Conservation (phyloP, 139 green algal species). For the Chloropicon primus region DNA sequence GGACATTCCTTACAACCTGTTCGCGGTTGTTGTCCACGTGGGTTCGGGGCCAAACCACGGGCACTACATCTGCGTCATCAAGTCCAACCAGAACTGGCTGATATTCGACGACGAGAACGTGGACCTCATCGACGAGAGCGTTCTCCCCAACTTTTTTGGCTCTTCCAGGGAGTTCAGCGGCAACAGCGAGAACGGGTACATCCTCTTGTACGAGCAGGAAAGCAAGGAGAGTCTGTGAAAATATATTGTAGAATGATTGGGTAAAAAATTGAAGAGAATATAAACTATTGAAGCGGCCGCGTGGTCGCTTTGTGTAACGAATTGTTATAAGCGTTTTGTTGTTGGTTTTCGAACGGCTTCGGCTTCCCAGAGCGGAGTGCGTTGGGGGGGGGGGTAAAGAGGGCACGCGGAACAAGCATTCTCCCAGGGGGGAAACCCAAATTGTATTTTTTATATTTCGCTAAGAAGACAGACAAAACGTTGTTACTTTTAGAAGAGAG, state of each 20-base stretch:
- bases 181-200: conserved; percentile 90
- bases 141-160: conserved; percentile 75
- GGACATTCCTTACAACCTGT: conserved; percentile 66
- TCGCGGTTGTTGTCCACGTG: conserved; percentile 91
- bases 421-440: neutral
- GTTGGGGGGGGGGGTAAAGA: too few relatives aligned
- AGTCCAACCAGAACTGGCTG: conserved; percentile 70
- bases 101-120: conserved; percentile 70
- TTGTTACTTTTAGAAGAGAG: conserved; percentile 69
- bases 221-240: too few relatives aligned
- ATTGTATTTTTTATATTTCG: too few relatives aligned
- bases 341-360: too few relatives aligned
- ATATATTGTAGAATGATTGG: too few relatives aligned
- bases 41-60: conserved; percentile 84
- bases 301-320: too few relatives aligned
- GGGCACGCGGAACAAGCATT: too few relatives aligned
- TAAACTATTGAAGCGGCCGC: too few relatives aligned
- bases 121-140: conserved; percentile 46
- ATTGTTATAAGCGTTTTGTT: too few relatives aligned
- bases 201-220: conserved; percentile 76
- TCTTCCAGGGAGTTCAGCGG: conserved; percentile 42
- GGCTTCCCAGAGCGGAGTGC: too few relatives aligned
- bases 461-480: too few relatives aligned
- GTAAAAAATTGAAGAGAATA: too few relatives aligned
- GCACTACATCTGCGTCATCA: conserved; percentile 90